These are phyloP conservation scores for Pyrenopolyporus hunteri DNA, from an alignment of 495 filamentous ascomycete genomes.

Conservation along the genomic window DNA sequence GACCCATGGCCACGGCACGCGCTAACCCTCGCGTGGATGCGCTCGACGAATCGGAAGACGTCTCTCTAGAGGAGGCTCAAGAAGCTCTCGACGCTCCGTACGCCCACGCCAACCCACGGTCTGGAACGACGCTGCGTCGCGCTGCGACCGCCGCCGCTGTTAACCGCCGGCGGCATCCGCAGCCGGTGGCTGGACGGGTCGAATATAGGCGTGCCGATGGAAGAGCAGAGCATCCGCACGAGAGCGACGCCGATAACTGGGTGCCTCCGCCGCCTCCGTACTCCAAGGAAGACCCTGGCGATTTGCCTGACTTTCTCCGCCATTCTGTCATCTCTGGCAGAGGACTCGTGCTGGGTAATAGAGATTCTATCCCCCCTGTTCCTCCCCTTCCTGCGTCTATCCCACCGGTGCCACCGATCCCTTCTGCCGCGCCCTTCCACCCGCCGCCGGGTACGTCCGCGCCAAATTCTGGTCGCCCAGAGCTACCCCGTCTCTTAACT, in stretches of 20 bases:
- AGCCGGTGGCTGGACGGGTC: slow-evolving; percentile 46
- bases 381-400: slow-evolving; percentile 41
- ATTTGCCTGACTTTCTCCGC: slow-evolving; percentile 56
- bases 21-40: not conserved
- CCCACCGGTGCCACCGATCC: slow-evolving; percentile 29
- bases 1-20: slow-evolving; percentile 44
- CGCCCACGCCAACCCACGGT: slow-evolving; percentile 78
- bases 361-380: slow-evolving; percentile 40
- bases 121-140: slow-evolving; percentile 73
- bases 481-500: slow-evolving; percentile 39
- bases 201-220: slow-evolving; percentile 67
- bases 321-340: slow-evolving; percentile 38
- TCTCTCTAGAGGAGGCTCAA: slow-evolving; percentile 56
- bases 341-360: not conserved
- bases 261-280: slow-evolving; percentile 93
- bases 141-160: slow-evolving; percentile 78
- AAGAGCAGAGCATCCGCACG: slow-evolving; percentile 74
- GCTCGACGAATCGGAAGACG: slow-evolving; percentile 34
- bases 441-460: not conserved
- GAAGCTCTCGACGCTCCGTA: slow-evolving; percentile 73
- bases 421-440: not conserved
- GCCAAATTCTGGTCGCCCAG: slow-evolving; percentile 29
- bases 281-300: slow-evolving; percentile 67
- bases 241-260: slow-evolving; percentile 92
- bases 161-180: slow-evolving; percentile 67